Percentiles rank a stretch among this genome's conserved stretches.
These are phyloP conservation scores for Paraconiothyrium brasiliense DNA, from an alignment of 2,329 filamentous ascomycete genomes.

Conservation along the genomic window DNA sequence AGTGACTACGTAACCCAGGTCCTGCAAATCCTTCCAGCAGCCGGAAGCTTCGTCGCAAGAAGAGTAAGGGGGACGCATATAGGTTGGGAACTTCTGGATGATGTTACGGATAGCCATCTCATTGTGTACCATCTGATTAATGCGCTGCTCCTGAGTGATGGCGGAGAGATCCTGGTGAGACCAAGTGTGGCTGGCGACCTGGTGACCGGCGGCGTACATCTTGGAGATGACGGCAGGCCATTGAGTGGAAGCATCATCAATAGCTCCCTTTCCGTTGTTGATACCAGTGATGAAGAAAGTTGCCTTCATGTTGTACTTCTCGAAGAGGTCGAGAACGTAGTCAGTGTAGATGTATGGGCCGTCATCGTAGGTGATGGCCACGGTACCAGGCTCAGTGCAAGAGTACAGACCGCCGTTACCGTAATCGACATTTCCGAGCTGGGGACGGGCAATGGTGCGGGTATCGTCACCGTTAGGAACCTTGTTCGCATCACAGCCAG, in stretches of 20 bases:
- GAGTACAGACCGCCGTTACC: conserved; percentile 66
- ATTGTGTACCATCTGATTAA: conserved; percentile 62
- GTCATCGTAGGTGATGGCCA: conserved; percentile 74
- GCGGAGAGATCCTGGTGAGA: conserved; percentile 60
- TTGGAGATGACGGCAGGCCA: conserved; percentile 63
- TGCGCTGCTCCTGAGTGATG: conserved; percentile 53
- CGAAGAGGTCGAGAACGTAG: conserved; percentile 68
- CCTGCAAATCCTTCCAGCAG: conserved; percentile 42
- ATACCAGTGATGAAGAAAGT: conserved; percentile 73
- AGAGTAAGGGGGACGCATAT: conserved; percentile 61
- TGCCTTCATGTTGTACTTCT: conserved; percentile 67
- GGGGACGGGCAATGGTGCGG: conserved; percentile 59
- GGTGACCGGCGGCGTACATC: conserved; percentile 65
- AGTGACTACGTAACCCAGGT: conserved; percentile 66
- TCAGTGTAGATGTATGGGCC: conserved; percentile 70
- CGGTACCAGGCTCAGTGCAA: conserved; percentile 62
- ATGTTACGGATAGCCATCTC: conserved; percentile 66
- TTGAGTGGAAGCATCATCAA: conserved; percentile 59
- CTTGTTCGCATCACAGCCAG: conserved; percentile 68
- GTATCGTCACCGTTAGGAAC: conserved; percentile 65
- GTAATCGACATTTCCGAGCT: conserved; percentile 64
- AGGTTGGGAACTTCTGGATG: conserved; percentile 64
- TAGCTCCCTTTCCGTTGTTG: conserved; percentile 65
- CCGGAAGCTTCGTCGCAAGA: conserved; percentile 55
- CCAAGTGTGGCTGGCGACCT: conserved; percentile 69